Evolutionary conservation across 805 yeast genomes (phyloP), one percentile per base, ranked within the genome.

Genomic region (Candida golubevii): DNA sequence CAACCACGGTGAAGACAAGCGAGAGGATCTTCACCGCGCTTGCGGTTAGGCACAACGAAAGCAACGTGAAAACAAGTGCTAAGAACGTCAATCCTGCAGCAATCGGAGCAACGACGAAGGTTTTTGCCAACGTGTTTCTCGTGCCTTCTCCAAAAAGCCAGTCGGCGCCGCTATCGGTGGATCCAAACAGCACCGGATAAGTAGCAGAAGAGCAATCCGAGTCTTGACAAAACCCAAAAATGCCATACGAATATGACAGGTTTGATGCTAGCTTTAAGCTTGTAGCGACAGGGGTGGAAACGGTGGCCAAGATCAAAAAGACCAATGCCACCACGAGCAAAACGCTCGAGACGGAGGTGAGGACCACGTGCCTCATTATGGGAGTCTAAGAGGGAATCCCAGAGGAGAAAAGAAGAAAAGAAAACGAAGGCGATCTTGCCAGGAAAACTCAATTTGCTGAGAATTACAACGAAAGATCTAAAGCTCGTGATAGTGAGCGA

Each of bases 21-120:
- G 77, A 69, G 32, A 79, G 37, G 8, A 77, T 51, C 41, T 46
- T 48, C 28, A 60, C 48, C 8, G 58, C 45, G 10, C 61, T 55
- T 35, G 49, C 49, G 15, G 53, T 50, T 33, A 53, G 45, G 46
- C 60, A 65, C 39, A 66, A 62, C 26, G 65, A 53, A 3, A 56
- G 49, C 8, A 58, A 18, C 1, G 65, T 51, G 41, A 62, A 40
- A 0, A 65, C 38, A 34, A 67, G 49, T 6, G 62, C 50, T 36
- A 70, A 36, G 35, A 85, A 71, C 10, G 79, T 77, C 36, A 85
- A 55, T 6, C 83, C 86, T 10, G 82, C 81, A 18, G 89, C 82
- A 28, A 85, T 69, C 1, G 93, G 93, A 10, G 77, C 69, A 29
- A 82, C 67, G 27, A 86, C 71, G 37, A 85, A 65, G 18, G 79